Evolutionary conservation across 495 filamentous ascomycete genomes (phyloP).

Genomic region (Neurospora sublineolata): DNA sequence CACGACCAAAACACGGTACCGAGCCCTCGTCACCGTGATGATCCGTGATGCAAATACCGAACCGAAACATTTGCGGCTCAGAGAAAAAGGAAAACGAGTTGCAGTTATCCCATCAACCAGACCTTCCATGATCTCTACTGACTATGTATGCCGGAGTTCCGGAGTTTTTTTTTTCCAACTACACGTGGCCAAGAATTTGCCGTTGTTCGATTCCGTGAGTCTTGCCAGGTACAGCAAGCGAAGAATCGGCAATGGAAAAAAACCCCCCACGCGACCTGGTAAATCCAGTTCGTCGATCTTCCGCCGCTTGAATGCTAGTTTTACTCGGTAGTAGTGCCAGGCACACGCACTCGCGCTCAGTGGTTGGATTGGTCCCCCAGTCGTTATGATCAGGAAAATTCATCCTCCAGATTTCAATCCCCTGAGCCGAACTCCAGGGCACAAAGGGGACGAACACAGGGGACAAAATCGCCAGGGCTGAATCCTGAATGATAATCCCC

Average conservation of each 20-base stretch:
- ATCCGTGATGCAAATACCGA: background rate
- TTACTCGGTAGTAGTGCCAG: background rate
- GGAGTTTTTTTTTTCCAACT: background rate
- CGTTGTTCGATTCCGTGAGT: background rate
- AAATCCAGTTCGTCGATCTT: background rate
- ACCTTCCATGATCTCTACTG: background rate
- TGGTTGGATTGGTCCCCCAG: background rate
- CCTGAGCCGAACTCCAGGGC: background rate
- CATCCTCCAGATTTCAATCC: background rate
- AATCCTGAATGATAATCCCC: background rate
- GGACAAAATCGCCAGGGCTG: background rate
- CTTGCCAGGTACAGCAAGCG: background rate
- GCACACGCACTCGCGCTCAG: background rate
- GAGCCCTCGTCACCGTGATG: background rate
- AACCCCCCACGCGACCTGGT: background rate
- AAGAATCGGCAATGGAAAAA: background rate
- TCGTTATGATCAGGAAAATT: background rate
- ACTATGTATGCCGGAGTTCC: background rate
- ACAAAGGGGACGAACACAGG: too few relatives aligned
- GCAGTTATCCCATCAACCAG: background rate
- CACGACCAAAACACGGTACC: background rate
- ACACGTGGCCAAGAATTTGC: background rate
- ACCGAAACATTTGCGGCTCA: background rate
- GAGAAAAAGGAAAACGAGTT: background rate
- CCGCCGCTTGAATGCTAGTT: background rate